These are phyloP conservation scores for Ophiostoma pallidulum DNA, from an alignment of 2,329 filamentous ascomycete genomes.

Conservation along the genomic window DNA sequence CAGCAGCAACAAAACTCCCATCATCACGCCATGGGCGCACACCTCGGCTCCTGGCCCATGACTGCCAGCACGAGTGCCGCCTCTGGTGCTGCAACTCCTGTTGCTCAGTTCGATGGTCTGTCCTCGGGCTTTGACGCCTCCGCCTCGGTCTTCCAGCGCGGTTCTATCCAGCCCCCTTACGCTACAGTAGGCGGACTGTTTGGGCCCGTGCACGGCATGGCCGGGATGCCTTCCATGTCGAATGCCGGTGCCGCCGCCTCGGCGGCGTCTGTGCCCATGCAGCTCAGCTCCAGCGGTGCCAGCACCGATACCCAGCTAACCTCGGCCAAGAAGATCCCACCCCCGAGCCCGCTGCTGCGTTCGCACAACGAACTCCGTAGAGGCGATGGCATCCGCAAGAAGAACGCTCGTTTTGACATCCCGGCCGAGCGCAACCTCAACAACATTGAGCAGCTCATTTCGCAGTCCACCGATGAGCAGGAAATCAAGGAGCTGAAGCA, in stretches of 20 bases:
- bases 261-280: slow-evolving; percentile 12
- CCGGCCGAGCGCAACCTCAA: slow-evolving; percentile 83
- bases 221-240: slow-evolving; percentile 40
- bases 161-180: slow-evolving; percentile 45
- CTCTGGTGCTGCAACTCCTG: slow-evolving; percentile 65
- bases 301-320: slow-evolving; percentile 29
- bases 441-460: slow-evolving; percentile 92
- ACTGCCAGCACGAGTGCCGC: slow-evolving; percentile 31
- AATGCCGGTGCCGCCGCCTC: slow-evolving; percentile 1
- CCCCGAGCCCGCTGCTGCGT: slow-evolving; percentile 59
- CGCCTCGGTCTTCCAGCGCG: slow-evolving; percentile 41
- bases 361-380: slow-evolving; percentile 68
- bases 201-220: slow-evolving; percentile 32
- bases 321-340: slow-evolving; percentile 51
- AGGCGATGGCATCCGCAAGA: slow-evolving; percentile 90
- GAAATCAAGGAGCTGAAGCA: slow-evolving; percentile 98
- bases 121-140: slow-evolving; percentile 45
- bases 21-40: slow-evolving; percentile 29
- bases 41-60: slow-evolving; percentile 49
- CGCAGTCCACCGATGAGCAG: slow-evolving; percentile 77
- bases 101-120: slow-evolving; percentile 59
- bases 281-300: slow-evolving; percentile 28
- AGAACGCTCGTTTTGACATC: slow-evolving; percentile 97
- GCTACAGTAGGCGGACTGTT: slow-evolving; percentile 36
- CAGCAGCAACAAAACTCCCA: slow-evolving; percentile 30